These are phyloP conservation scores for Globisporangium paddicum DNA, from an alignment of 352 stramenopile species.

Conservation along the genomic window DNA sequence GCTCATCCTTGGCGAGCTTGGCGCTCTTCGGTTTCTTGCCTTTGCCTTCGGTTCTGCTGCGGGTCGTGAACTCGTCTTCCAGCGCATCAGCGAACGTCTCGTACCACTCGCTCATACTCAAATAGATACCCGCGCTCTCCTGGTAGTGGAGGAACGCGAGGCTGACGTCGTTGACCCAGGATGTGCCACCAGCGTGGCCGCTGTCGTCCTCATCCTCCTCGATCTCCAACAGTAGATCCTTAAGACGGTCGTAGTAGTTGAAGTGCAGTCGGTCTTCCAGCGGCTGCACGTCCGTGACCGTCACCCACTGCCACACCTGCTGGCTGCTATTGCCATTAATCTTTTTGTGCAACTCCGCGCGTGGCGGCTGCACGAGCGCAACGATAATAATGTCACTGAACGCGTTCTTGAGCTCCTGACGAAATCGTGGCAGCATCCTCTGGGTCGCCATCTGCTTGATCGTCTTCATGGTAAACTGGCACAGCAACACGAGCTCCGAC, in stretches of 20 bases:
- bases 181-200: conserved; percentile 8
- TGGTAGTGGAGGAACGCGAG: conserved; percentile 70
- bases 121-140: conserved; percentile 48
- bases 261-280: conserved; percentile 37
- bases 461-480: conserved; percentile 32
- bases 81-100: conserved; percentile 45
- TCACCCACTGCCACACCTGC: conserved; percentile 22
- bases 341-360: neutral
- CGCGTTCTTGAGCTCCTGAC: conserved; percentile 39
- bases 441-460: conserved; percentile 14
- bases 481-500: conserved; percentile 43
- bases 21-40: conserved; percentile 17
- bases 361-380: conserved; percentile 26
- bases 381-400: conserved; percentile 38
- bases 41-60: neutral
- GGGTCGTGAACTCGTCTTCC: conserved; percentile 20
- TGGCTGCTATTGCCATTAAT: neutral
- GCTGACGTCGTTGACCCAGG: conserved; percentile 56
- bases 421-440: conserved; percentile 37
- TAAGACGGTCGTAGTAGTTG: conserved; percentile 53
- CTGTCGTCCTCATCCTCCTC: conserved; percentile 18
- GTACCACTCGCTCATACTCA: conserved; percentile 69
- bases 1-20: neutral
- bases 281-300: conserved; percentile 19
- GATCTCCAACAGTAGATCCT: conserved; percentile 36